Evolutionary conservation across 805 yeast genomes (phyloP), one percentile per base, ranked within the genome.

Genomic region (Ogataea paradorogensis): DNA sequence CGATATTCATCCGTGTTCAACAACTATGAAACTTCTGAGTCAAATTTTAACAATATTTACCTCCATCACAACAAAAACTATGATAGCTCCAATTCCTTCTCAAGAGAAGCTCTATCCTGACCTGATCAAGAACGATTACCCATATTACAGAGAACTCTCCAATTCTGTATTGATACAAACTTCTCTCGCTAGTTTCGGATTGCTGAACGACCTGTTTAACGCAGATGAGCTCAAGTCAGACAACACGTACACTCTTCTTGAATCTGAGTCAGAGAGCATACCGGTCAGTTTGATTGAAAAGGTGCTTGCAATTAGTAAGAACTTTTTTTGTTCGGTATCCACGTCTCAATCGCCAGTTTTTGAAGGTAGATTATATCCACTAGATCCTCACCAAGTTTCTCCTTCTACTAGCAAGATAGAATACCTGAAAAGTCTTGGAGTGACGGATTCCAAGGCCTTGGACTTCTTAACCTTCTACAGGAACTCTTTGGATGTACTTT

Each of bases 201-300:
- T 72, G 10, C 45, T 76, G 14, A 47, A 53, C 6, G 55, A 58
- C 5, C 43, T 71, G 2, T 52, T 74, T 13, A 61, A 55, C 9
- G 27, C 54, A 3, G 59, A 54, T 18, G 20, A 18, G 20, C 6
- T 18, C 20, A 9, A 47, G 57, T 15, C 38, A 48, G 5, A 43
- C 54, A 11, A 42, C 6, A 18, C 6, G 20, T 18, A 18, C 6
- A 18, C 20, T 6, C 20, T 55, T 13, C 41, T 58, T 14, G 48
- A 45, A 7, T 38, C 37, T 13, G 43, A 40, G 9, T 48, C 47
- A 14, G 42, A 48, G 11, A 65, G 60, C 21, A 51, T 70, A 24
- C 71, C 76, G 0, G 34, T 55, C 9, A 46, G 48, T 1, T 62
- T 78, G 4, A 62, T 76, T 32, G 74, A 73, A 20, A 73, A 71